phyloP scores from a whole-genome alignment of 108 stramenopile genomes.

The Thalassiosira profunda region DNA sequence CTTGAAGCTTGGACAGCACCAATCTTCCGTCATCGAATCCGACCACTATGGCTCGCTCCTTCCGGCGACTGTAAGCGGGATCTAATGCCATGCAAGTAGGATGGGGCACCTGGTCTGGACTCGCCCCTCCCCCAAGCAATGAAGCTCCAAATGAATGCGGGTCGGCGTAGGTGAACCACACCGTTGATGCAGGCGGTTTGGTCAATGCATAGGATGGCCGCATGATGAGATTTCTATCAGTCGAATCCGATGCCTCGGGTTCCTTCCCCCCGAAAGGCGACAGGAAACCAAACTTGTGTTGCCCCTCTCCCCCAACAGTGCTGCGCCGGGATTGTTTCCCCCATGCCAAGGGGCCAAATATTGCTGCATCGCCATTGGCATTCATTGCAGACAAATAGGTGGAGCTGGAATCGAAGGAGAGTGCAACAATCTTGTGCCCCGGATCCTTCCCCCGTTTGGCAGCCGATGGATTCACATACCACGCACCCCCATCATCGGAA shows the following conservation, averaged over 20 bases:
- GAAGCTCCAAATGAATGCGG: conserved; percentile 5
- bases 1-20: conserved; percentile 63
- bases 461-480: not conserved
- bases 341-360: conserved; percentile 41
- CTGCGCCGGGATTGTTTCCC: conserved; percentile 16
- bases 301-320: not conserved
- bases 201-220: conserved; percentile 31
- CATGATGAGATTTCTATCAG: conserved; percentile 1
- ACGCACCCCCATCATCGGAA: not conserved
- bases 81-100: conserved; percentile 70
- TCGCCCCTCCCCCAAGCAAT: conserved; percentile 6
- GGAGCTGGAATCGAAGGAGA: conserved; percentile 40
- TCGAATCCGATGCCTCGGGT: too few species aligned
- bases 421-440: conserved; percentile 25
- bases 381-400: conserved; percentile 37
- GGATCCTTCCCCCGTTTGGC: conserved; percentile 2
- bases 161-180: conserved; percentile 25
- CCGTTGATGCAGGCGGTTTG: conserved; percentile 35
- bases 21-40: conserved; percentile 79
- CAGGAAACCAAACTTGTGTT: not conserved
- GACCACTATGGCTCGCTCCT: conserved; percentile 64
- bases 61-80: conserved; percentile 59
- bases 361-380: conserved; percentile 37
- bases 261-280: conserved; percentile 12
- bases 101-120: not conserved